These are phyloP conservation scores for Arxiozyma telluris DNA, from an alignment of 1,139 yeast genomes.

Conservation along the genomic window DNA sequence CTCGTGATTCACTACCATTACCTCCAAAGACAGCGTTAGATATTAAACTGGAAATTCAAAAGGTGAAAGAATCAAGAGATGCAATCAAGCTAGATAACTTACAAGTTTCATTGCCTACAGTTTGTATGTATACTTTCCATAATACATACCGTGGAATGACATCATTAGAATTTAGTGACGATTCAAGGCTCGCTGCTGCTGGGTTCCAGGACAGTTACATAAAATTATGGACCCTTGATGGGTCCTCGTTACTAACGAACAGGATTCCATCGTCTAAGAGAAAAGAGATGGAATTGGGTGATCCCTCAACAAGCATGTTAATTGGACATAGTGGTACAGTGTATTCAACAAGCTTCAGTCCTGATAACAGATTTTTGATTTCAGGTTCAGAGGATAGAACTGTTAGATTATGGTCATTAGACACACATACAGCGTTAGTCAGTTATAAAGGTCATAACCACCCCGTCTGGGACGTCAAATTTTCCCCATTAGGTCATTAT, in stretches of 20 bases:
- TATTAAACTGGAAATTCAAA: slow-evolving; percentile 64
- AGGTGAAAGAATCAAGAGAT: slow-evolving; percentile 74
- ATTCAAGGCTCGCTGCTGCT: slow-evolving; percentile 79
- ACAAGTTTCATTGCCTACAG: slow-evolving; percentile 84
- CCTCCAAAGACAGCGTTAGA: slow-evolving; percentile 79
- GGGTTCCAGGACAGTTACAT: slow-evolving; percentile 91
- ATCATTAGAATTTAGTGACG: slow-evolving; percentile 76
- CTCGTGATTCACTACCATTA: slow-evolving; percentile 66
- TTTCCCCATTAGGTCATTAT: slow-evolving; percentile 92
- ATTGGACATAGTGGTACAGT: slow-evolving; percentile 95
- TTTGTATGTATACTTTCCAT: slow-evolving; percentile 97
- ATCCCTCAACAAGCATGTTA: slow-evolving; percentile 42
- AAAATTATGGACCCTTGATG: slow-evolving; percentile 88
- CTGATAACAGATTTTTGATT: slow-evolving; percentile 73
- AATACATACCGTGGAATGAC: slow-evolving; percentile 86
- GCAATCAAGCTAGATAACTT: slow-evolving; percentile 54
- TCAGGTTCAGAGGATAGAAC: slow-evolving; percentile 90
- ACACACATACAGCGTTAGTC: slow-evolving; percentile 80
- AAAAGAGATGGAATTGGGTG: slow-evolving; percentile 11
- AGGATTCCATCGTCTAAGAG: slow-evolving; percentile 8
- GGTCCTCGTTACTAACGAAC: slow-evolving; percentile 50
- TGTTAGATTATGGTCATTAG: slow-evolving; percentile 88
- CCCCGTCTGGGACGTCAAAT: slow-evolving; percentile 96
- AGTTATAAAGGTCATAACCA: slow-evolving; percentile 94
- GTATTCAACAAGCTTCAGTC: slow-evolving; percentile 81